phyloP scores from a whole-genome alignment of 2,329 filamentous ascomycete species.

The Aspergillus novofumigatus region DNA sequence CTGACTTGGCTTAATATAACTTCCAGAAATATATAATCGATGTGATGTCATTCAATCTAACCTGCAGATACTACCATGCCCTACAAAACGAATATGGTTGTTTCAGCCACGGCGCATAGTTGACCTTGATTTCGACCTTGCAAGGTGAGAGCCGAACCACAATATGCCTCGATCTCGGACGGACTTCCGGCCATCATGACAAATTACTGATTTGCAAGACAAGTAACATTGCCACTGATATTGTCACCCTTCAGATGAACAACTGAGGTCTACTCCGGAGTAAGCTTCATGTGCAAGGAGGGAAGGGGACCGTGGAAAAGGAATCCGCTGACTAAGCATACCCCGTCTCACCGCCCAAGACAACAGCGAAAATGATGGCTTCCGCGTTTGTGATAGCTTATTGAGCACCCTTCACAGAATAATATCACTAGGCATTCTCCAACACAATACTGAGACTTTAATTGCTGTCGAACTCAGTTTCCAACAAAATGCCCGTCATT shows the following conservation, averaged over 20 bases:
- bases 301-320: not conserved
- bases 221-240: not conserved
- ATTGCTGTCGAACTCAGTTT: not conserved
- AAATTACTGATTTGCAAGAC: not conserved
- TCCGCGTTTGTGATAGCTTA: no score
- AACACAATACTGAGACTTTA: not conserved
- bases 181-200: not conserved
- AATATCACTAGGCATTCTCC: not conserved
- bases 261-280: not conserved
- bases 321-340: not conserved
- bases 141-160: not conserved
- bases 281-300: no score
- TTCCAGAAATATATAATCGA: not conserved
- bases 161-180: not conserved
- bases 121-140: not conserved
- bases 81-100: not conserved
- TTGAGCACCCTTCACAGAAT: no score
- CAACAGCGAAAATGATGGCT: not conserved
- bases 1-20: not conserved
- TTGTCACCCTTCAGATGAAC: not conserved
- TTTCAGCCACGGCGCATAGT: not conserved
- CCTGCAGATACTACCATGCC: not conserved
- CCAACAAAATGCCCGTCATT: constrained; percentile 59
- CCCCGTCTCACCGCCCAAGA: not conserved
- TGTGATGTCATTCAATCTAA: not conserved